Evolutionary conservation across 139 green algal species (phyloP), one percentile per base, ranked within the genome.

Genomic region (Volvox reticuliferus): DNA sequence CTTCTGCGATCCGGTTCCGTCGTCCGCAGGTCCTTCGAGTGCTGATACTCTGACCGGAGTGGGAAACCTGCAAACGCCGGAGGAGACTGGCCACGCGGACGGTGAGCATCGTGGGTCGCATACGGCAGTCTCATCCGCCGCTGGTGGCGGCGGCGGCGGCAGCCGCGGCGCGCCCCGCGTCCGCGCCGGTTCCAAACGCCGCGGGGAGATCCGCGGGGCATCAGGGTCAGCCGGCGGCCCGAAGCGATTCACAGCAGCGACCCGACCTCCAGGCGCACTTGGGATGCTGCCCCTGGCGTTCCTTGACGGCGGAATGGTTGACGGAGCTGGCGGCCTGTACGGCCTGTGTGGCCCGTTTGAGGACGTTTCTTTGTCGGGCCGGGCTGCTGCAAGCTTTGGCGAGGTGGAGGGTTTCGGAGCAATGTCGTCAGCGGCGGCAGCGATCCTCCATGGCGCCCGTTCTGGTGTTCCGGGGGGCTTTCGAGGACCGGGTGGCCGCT

Each of bases 21-120:
- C 24, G 71, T 18, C 71, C 71, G 71, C 71, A 79, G 71, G 71
- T 79, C 71, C 71, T 32, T 79, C 71, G 22, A 79, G 71, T 79
- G 28, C 71, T 2, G 71, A 79, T 9, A 79, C 71, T 1, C 6
- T 79, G 71, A 79, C 71, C 24, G 32, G 14, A 1, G 1, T 79
- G 71, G 71, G 32, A n/a, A 18, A 36, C 71, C 14, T 20, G 71
- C 26, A 30, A n/a, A 79, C 30, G 76, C 76, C 24, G 24, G 65
- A 73, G 16, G 65, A 35, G 76, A 35, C 22, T 33, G 76, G 71
- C 71, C 32, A 35, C 71, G 26, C 71, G 2, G 21, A n/a, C 26
- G 71, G 14, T 9, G 28, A 79, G 71, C 21, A 14, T 2, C 71
- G 71, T 55, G 44, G 44, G 9, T 55, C 44, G 44, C 44, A 55